Evolutionary conservation across 2,329 filamentous ascomycete genomes (phyloP), one percentile per base, ranked within the genome.

Genomic region (Colletotrichum agaves): DNA sequence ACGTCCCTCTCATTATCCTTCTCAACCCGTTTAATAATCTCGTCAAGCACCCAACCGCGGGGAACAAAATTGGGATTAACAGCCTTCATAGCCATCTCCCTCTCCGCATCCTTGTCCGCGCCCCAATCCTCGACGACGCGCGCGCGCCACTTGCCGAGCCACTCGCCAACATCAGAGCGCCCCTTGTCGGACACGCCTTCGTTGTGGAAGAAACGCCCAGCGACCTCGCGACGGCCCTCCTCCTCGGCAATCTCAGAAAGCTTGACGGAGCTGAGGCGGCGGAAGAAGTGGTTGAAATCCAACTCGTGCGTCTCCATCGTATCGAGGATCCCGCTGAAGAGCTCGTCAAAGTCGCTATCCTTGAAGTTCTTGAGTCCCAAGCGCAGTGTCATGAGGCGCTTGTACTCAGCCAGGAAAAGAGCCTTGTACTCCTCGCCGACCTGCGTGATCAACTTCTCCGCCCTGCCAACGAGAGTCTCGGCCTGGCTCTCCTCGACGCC

Each of bases 11-110:
- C 94, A 2, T 90, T 88, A 58, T 90, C 89, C 76, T 93, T 93
- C 78, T 98, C 93, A 0, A 98, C 94, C 10, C 93, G 87, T 50
- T 91, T 88, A 72, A 99, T 98, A 13, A 99, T 78, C 78, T 99
- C 96, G 76, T 98, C 95, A 19, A 99, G 84, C 58, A 99, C 88
- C 94, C 95, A 99, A 17, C 92, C 90, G 52, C 94, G 88, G 0
- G 96, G 93, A 0, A 98, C 84, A 74, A 99, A 99, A 81, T 93
- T 97, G 2, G 96, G 96, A 75, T 99, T 99, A 21, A 94, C 91
- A 27, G 82, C 84, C 81, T 92, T 93, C 96, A 98, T 98, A 12
- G 87, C 87, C 33, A 75, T 78, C 66, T 89, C 87, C 69, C 95
- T 85, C 73, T 91, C 87, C 3, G 80, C 82, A 52, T 97, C 90